A percentile compares a stretch with the other conserved stretches of the same genome.
These are phyloP conservation scores for Epichloe gansuensis DNA, from an alignment of 2,329 filamentous ascomycete genomes.

Conservation along the genomic window DNA sequence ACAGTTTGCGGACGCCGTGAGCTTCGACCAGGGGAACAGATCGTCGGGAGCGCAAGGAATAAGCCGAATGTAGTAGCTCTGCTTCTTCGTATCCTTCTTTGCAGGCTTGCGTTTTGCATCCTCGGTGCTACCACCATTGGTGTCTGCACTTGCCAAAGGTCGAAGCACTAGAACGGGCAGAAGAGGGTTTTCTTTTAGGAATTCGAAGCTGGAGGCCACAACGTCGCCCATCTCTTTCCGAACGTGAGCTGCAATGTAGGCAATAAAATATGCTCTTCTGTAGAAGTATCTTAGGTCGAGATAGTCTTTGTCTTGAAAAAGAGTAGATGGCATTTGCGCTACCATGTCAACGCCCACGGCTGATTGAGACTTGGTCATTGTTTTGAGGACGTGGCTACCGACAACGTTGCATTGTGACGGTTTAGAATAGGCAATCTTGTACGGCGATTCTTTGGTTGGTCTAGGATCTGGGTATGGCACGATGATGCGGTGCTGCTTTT, in stretches of 20 bases:
- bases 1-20: conserved; percentile 56
- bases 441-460: conserved; percentile 62
- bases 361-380: conserved; percentile 51
- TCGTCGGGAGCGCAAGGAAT: conserved; percentile 59
- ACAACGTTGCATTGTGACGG: conserved; percentile 74
- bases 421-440: conserved; percentile 66
- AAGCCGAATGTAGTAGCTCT: conserved; percentile 52
- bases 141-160: conserved; percentile 16
- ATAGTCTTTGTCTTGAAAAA: conserved; percentile 93
- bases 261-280: conserved; percentile 83
- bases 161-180: conserved; percentile 51
- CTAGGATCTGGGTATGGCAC: conserved; percentile 77
- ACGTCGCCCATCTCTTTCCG: conserved; percentile 40
- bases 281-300: conserved; percentile 89
- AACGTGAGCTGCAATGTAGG: conserved; percentile 62
- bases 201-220: conserved; percentile 49
- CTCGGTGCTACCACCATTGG: conserved; percentile 7
- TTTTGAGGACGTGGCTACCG: conserved; percentile 72
- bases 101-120: conserved; percentile 8
- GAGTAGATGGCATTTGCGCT: conserved; percentile 63
- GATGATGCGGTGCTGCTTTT: conserved; percentile 53
- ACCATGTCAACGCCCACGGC: conserved; percentile 63
- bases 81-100: conserved; percentile 17
- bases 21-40: conserved; percentile 59
- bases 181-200: conserved; percentile 60